Evolutionary conservation across 75 land plant genomes (phyloP), one percentile per base, ranked within the genome.

Genomic region (Cryptomeria japonica): DNA sequence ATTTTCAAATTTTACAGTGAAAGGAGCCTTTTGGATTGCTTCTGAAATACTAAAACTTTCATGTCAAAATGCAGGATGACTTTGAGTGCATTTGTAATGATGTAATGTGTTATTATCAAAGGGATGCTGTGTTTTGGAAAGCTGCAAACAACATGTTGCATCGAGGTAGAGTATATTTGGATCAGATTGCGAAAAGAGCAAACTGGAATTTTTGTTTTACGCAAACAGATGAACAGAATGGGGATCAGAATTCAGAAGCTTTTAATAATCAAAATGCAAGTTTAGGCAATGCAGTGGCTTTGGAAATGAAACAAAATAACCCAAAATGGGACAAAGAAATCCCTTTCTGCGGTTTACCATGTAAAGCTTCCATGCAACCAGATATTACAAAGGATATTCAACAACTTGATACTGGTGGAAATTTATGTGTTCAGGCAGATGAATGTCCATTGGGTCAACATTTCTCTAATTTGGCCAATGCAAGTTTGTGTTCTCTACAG

Each of bases 61-160:
- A 37, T 85, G 88, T 86, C 58, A 25, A 38, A 18, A 38, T 89
- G 83, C 89, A 90, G 91, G 90, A 89, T 68, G 87, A 89, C 55
- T 90, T 90, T 42, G 87, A 90, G 87, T 80, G 72, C 44, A 89
- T 90, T 61, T 89, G 91, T 75, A 61, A 87, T 86, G 90, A 91
- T 87, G 91, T 88, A 19, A 90, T 90, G 68, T 56, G 44, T 51
- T 90, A 87, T 87, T 87, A 87, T 83, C 85, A 86, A 85, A 91
- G 73, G 79, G 44, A 88, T 1, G 37, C 70, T 53, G 87, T 34
- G 28, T 87, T 75, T 44, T 90, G 91, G 92, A 90, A 88, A 44
- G 88, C 91, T 15, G 88, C 92, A 41, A 84, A 77, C 13, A 47
- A 44, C 38, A 78, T 89, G 87, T 84, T 90, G 32, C 37, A 86